phyloP scores from a whole-genome alignment of 2,329 filamentous ascomycete species.

The Botrytis fabae region DNA sequence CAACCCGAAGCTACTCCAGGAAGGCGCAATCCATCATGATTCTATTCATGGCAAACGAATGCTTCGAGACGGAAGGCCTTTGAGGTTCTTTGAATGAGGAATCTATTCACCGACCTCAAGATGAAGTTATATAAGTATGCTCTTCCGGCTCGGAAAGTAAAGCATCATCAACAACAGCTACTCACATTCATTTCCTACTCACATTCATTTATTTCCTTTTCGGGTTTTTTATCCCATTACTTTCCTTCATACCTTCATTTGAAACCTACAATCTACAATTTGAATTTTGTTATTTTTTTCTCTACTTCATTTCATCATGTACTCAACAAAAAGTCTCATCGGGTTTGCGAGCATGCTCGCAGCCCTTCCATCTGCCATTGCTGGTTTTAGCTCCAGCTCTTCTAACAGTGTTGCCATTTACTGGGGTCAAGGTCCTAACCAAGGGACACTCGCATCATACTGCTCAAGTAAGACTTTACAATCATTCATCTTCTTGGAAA shows the following conservation, averaged over 20 bases:
- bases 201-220: conserved; percentile 22
- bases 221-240: conserved; percentile 22
- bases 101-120: neutral
- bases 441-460: conserved; percentile 22
- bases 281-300: conserved; percentile 8
- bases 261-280: neutral
- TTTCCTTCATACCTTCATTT: conserved; percentile 22
- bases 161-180: conserved; percentile 21
- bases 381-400: conserved; percentile 46
- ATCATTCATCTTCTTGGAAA: neutral
- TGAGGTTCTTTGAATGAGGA: neutral
- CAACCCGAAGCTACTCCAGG: neutral
- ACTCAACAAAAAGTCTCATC: conserved; percentile 21
- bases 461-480: conserved; percentile 18
- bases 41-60: conserved; percentile 17
- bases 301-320: conserved; percentile 22
- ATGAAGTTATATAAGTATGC: conserved; percentile 20
- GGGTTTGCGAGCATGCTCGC: conserved; percentile 21
- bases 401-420: conserved; percentile 60
- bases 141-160: neutral
- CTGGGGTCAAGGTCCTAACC: conserved; percentile 51
- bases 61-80: neutral
- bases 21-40: conserved; percentile 13
- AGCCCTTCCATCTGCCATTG: conserved; percentile 40
- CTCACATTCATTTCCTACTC: conserved; percentile 22